Base-by-base conservation (phyloP, 176 grass and related monocot species). In the Panicum miliaceum region DNA sequence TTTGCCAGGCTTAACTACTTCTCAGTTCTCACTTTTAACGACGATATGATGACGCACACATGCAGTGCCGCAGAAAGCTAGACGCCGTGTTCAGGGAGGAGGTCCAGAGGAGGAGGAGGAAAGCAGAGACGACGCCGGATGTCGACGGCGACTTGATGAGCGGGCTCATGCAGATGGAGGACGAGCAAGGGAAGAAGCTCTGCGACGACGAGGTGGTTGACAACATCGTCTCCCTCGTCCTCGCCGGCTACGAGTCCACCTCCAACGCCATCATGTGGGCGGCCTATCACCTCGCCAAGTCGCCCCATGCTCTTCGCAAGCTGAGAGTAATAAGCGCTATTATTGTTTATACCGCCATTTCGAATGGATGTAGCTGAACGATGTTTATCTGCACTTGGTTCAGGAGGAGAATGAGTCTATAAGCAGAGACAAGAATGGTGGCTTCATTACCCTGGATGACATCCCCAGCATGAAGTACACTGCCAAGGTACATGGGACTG, bases 201-300 rank as follows among this genome's bases (percentile, higher is more conserved):
- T 48, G 29, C 14, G 79, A 82, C 40, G 73, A 83, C 8, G 72
- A 86, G 68, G 65, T 90, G 4, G 75, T 86, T 2, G 66, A 90
- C 43, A 90, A 86, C 73, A 86, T 86, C 15, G 53, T 90, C 14
- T 70, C 78, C 6, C 71, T 82, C 16, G 36, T 90, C 6, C 0
- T 86, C 10, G 88, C 34, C 0, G 88, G 83, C 77, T 86, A 82
- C 3, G 48, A 90, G 29, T 86, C 83, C 53, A 90, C 88, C 1
- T 15, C 83, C n/a, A 73, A 27, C 25, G 63, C 78, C 38, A 82
- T 82, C 25, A 86, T 77, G 88, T 90, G 83, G 78, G 83, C 88
- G 18, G 25, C 15, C 6, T 90, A 90, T 76, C 84, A 90, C 74
- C 32, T 86, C 0, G 37, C 79, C 20, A 88, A 88, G 32, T 70